Base-by-base conservation (phyloP, 2,329 filamentous ascomycete genomes). In the Alternaria panax region DNA sequence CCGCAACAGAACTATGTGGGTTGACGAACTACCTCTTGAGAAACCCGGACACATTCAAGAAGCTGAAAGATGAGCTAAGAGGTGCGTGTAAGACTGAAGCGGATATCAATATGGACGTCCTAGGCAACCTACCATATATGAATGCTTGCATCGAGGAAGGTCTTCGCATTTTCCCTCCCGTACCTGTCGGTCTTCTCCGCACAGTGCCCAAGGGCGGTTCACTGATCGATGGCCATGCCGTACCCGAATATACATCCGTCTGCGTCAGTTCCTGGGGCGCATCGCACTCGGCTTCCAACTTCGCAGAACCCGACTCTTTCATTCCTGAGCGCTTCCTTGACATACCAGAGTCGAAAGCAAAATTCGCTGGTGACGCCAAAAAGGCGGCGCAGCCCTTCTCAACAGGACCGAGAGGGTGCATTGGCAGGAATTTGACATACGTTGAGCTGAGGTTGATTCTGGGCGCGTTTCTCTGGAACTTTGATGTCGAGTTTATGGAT, bases 141-240 rank as follows among this genome's bases (percentile, higher is more conserved):
- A 74, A 80, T 38, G 81, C 81, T 4, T 80, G 80, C 56, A 73
- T 84, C 12, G 78, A 81, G 52, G 82, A 85, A 68, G 79, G 75
- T 2, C 69, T 84, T 5, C 74, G 82, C 7, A 78, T 82, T 51
- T 81, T 80, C 63, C 81, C 82, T 1, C 81, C 82, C 0, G 78
- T 83, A 4, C 76, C 80, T 5, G 74, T 75, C 25, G 78, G 80
- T 7, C 72, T 81, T 18, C 67, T 79, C 14, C 74, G 80, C 5
- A 67, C 70, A 6, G 72, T 76, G 0, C 75, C 77, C 7, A 66
- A 72, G 20, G 76, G 71, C 9, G 80, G 81, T 4, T 68, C 71
- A 5, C 30, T 67, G 0, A 77, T 82, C 30, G 74, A 74, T 59
- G 79, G 79, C 3, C 61, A 78, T 38, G 65, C 54, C n/a, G 64